Conservation (phyloP, 75 land plant genomes). For the Cryptomeria japonica region DNA sequence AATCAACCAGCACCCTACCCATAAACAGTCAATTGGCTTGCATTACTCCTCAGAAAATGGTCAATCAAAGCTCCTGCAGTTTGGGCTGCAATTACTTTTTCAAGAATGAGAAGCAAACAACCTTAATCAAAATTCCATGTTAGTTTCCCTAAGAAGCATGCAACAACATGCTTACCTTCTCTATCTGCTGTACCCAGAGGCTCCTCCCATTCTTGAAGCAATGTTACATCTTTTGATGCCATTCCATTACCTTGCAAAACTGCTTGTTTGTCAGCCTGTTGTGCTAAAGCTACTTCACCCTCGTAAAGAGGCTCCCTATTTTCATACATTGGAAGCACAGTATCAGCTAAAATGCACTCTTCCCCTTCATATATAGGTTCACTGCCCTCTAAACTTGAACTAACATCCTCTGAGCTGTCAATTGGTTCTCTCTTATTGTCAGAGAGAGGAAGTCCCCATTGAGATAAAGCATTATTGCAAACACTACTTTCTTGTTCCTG, state of each 20-base stretch:
- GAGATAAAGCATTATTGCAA: neutral
- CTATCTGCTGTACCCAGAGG: conserved; percentile 16
- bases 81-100: neutral
- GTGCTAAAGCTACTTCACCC: conserved; percentile 82
- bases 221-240: neutral
- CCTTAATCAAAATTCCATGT: neutral
- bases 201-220: conserved; percentile 17
- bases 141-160: neutral
- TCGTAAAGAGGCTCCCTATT: conserved; percentile 82
- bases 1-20: conserved; percentile 54
- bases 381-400: conserved; percentile 42
- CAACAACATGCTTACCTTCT: conserved; percentile 27
- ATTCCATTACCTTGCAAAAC: neutral
- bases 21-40: conserved; percentile 87
- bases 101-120: neutral
- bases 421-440: conserved; percentile 14
- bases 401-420: conserved; percentile 26
- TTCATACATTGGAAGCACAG: conserved; percentile 35
- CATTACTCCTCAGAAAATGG: conserved; percentile 72
- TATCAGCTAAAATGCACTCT: conserved; percentile 53
- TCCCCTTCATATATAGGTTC: conserved; percentile 98
- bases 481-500: neutral
- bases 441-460: neutral
- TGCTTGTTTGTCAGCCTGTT: conserved; percentile 42
- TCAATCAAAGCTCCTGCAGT: conserved; percentile 62